phyloP scores from a whole-genome alignment of 371 early-diverging fungal species.

The Amoeboaphelidium occidentale region DNA sequence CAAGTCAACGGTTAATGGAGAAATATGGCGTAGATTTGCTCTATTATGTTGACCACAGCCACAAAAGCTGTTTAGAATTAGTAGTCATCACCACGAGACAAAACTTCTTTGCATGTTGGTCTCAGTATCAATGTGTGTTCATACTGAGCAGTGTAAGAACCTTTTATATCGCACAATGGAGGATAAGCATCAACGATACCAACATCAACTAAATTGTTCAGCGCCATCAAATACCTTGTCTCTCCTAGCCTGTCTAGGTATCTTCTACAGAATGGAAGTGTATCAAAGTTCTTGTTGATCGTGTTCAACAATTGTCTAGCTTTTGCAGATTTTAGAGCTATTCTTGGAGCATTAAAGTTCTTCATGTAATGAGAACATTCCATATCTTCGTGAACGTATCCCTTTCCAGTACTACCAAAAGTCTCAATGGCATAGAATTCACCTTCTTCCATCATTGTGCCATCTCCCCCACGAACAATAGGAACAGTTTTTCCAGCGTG shows the following conservation, averaged over 20 bases:
- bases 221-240: slow-evolving; percentile 50
- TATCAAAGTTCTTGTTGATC: slow-evolving; percentile 83
- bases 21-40: no score
- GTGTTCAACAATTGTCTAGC: slow-evolving; percentile 63
- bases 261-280: slow-evolving; percentile 93
- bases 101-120: slow-evolving; percentile 72
- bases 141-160: slow-evolving; percentile 89
- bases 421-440: slow-evolving; percentile 98
- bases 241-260: slow-evolving; percentile 85
- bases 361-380: slow-evolving; percentile 90
- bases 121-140: slow-evolving; percentile 89
- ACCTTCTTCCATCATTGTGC: slow-evolving; percentile 88
- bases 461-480: slow-evolving; percentile 65
- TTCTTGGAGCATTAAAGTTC: slow-evolving; percentile 28
- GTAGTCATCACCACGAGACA: slow-evolving; percentile 33
- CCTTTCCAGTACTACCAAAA: slow-evolving; percentile 95
- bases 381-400: slow-evolving; percentile 69
- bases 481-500: slow-evolving; percentile 97
- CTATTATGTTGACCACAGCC: no score
- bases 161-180: slow-evolving; percentile 75
- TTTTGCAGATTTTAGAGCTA: slow-evolving; percentile 31
- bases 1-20: no score
- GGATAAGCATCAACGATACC: slow-evolving; percentile 80
- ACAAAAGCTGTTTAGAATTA: no score
- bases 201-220: slow-evolving; percentile 62